Evolutionary conservation across 192 early-diverging fungal species (phyloP).

Genomic region (Phlyctochytrium planicorne): DNA sequence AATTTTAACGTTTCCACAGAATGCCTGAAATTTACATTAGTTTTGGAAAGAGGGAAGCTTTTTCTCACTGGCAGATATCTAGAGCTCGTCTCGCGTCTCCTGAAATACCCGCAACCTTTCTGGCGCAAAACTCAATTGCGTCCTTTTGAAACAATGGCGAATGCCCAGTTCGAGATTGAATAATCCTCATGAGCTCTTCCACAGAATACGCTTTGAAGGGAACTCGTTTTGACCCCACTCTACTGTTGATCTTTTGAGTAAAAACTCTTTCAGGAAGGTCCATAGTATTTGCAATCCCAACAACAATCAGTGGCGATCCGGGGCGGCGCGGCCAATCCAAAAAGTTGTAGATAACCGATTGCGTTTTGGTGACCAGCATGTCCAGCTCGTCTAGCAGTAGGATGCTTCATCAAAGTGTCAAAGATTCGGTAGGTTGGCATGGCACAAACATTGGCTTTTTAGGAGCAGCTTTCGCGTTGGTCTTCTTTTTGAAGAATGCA

Average conservation of each 20-base stretch:
- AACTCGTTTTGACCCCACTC: conserved; percentile 62
- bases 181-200: conserved; percentile 81
- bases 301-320: conserved; percentile 81
- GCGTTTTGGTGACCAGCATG: conserved; percentile 85
- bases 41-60: conserved; percentile 4
- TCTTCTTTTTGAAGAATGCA: conserved; percentile 13
- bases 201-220: conserved; percentile 87
- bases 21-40: conserved; percentile 21
- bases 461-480: conserved; percentile 10
- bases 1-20: conserved; percentile 32
- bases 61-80: conserved; percentile 81
- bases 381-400: conserved; percentile 98
- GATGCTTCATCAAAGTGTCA: conserved; percentile 55
- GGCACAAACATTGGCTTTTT: conserved; percentile 19
- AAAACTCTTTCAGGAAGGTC: conserved; percentile 93
- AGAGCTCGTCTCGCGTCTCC: conserved; percentile 94
- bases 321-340: conserved; percentile 94
- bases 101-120: conserved; percentile 93
- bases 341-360: conserved; percentile 96
- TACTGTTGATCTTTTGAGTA: conserved; percentile 83
- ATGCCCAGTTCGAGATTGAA: conserved; percentile 72
- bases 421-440: conserved; percentile 13
- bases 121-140: conserved; percentile 90
- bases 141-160: conserved; percentile 59
- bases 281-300: conserved; percentile 99